Base-by-base conservation (phyloP, 2,329 filamentous ascomycete species). In the Apiospora koreana region DNA sequence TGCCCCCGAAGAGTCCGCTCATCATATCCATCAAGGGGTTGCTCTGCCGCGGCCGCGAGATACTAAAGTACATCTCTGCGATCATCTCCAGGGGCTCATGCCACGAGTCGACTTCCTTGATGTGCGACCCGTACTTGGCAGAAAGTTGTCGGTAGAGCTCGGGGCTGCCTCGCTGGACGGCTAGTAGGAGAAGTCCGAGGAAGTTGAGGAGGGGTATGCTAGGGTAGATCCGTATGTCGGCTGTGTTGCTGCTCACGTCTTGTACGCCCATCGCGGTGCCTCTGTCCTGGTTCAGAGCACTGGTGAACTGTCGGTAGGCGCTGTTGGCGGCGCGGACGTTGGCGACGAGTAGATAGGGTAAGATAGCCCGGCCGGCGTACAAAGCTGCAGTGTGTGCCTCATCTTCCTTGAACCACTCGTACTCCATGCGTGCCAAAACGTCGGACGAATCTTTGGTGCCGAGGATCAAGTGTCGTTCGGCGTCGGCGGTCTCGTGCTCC, bases 1-100 rank as follows among this genome's bases (percentile, higher is more conserved):
- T 92, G 25, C 94, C 94, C 66, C 95, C 95, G 77, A 99, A 93
- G 86, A 99, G 89, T 73, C 91, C 95, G 65, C 94, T 95, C 93
- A 99, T 97, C 95, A 99, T 98, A 80, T 99, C 96, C 82, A 98
- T 90, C 81, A 99, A 85, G 3, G 95, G 95, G 81, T 98, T 98
- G 73, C 92, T 93, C 84, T 97, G 94, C 77, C 92, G 88, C 65
- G 95, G 95, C 78, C 94, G 92, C 83, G 91, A 89, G 80, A 99
- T 97, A 45, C 91, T 91, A 83, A 99, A 99, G 85, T 98, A 99
- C 89, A 97, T 95, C 84, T 99, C 95, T 66, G 93, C 95, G 76
- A 99, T 91, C 80, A 94, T 91, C 75, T 94, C 92, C 72, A 99
- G 84, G 31, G 94, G 88, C 79, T 94, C 94, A 43, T 91, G 89